Base-by-base conservation (phyloP, 352 stramenopile genomes). In the Blastocystis sp. region DNA sequence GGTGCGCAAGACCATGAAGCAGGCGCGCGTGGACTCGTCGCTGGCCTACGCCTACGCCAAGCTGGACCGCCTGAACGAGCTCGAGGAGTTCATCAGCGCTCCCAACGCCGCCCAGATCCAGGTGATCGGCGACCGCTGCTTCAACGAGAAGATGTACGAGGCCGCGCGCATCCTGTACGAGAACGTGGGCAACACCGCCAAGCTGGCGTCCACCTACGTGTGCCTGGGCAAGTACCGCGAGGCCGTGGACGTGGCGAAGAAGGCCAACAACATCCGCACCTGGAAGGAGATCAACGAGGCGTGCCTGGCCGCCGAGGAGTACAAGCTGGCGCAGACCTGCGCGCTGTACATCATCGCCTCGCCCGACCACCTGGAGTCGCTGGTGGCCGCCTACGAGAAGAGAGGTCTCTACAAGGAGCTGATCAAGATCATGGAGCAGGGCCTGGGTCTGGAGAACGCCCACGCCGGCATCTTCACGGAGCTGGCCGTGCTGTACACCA, bases 161-260 rank as follows among this genome's bases (percentile, higher is more conserved):
- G 96, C 97, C 56, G 96, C 96, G 1, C 98, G 98, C 91, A 92
- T 99, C 76, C 90, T 99, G 61, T 99, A 98, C 92, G 94, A 96
- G 89, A 98, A 97, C 91, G 98, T 99, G 91, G 98, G 98, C 94
- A 99, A 99, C 94, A 99, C 99, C 91, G 97, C 97, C 43, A 99
- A 99, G 93, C 93, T 99, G 66, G 96, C 97, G 43, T 96, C 98
- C 88, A 99, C 96, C 92, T 98, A 98, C 90, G 96, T 99, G 80
- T 94, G 98, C 90, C 93, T 99, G 21, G 94, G 95, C 78, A 97
- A 99, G 91, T 99, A 98, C 93, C 92, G 96, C 78, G 97, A 99
- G 90, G 97, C 97, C 70, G 97, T 99, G 89, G 95, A 98, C 87
- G 96, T 97, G 7, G 97, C 97, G 2, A 97, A 94, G 0, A 98